A percentile compares a stretch with the other conserved stretches of the same genome.
phyloP scores from a whole-genome alignment of 1,284 basidiomycete species.

The Phaffia rhodozyma region DNA sequence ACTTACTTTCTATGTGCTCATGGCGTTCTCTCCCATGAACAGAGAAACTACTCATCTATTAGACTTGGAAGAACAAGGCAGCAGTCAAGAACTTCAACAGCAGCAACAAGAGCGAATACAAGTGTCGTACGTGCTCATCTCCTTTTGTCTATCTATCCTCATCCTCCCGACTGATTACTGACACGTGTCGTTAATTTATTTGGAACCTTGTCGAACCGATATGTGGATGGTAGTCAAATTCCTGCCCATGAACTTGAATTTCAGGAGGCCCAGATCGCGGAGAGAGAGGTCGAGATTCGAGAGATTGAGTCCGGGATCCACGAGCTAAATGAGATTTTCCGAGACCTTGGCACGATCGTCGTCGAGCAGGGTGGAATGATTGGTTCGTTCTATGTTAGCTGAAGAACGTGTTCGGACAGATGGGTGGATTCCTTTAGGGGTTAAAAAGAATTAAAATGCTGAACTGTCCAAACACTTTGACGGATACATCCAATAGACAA shows the following conservation, averaged over 20 bases:
- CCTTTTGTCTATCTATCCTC: not conserved
- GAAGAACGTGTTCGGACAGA: not conserved
- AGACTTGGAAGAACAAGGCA: not conserved
- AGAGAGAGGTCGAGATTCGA: conserved; percentile 86
- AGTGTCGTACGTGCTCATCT: conserved; percentile 23
- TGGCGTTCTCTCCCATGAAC: not conserved
- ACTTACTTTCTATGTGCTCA: not conserved
- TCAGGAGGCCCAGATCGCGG: conserved; percentile 90
- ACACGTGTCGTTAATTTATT: no score
- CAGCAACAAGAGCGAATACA: conserved; percentile 10
- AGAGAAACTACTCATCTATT: not conserved
- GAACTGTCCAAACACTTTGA: no score
- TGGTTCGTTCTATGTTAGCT: conserved; percentile 44
- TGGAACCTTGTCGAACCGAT: not conserved
- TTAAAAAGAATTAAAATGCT: no score
- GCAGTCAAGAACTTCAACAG: conserved; percentile 20
- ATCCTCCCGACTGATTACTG: no score
- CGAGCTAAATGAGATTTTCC: conserved; percentile 93
- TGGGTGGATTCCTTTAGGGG: no score
- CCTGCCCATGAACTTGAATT: conserved; percentile 86
- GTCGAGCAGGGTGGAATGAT: conserved; percentile 90
- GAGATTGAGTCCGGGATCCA: conserved; percentile 97
- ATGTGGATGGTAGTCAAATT: conserved; percentile 41
- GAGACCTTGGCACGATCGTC: conserved; percentile 88
- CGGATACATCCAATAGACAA: conserved; percentile 52